Percentiles rank a stretch among this genome's conserved stretches.
Evolutionary conservation across 2,329 filamentous ascomycete species (phyloP).

Genomic region (Exophiala sideris): DNA sequence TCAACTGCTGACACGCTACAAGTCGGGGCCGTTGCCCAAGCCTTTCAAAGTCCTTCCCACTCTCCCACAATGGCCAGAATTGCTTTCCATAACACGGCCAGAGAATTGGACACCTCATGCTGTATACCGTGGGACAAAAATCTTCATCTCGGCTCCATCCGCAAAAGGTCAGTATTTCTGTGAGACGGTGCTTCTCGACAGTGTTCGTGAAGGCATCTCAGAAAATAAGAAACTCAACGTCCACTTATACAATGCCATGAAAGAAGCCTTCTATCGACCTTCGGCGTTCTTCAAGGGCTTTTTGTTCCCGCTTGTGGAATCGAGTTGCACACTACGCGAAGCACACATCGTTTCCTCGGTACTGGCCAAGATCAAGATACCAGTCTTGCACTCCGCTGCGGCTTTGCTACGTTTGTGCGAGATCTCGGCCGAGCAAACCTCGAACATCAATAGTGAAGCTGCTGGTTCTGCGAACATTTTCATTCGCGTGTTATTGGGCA

Average conservation of each 20-base stretch:
- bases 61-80: slow-evolving; percentile 85
- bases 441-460: slow-evolving; percentile 70
- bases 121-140: slow-evolving; percentile 81
- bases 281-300: slow-evolving; percentile 96
- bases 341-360: slow-evolving; percentile 88
- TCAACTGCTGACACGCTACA: slow-evolving; percentile 84
- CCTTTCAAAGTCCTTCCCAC: slow-evolving; percentile 96
- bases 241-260: slow-evolving; percentile 89
- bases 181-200: slow-evolving; percentile 79
- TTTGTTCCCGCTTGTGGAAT: slow-evolving; percentile 81
- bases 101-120: slow-evolving; percentile 76
- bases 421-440: slow-evolving; percentile 86
- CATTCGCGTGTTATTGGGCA: slow-evolving; percentile 87
- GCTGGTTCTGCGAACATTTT: slow-evolving; percentile 93
- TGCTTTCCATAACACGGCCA: slow-evolving; percentile 78
- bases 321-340: slow-evolving; percentile 84
- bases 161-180: slow-evolving; percentile 78
- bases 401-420: slow-evolving; percentile 90
- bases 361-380: slow-evolving; percentile 78
- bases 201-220: slow-evolving; percentile 88
- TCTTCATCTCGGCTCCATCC: slow-evolving; percentile 85
- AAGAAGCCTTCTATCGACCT: slow-evolving; percentile 90
- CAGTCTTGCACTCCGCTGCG: slow-evolving; percentile 86
- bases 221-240: slow-evolving; percentile 94
- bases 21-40: slow-evolving; percentile 93